These are phyloP conservation scores for Calonectria ilicicola DNA, from an alignment of 2,329 filamentous ascomycete species.

Conservation along the genomic window DNA sequence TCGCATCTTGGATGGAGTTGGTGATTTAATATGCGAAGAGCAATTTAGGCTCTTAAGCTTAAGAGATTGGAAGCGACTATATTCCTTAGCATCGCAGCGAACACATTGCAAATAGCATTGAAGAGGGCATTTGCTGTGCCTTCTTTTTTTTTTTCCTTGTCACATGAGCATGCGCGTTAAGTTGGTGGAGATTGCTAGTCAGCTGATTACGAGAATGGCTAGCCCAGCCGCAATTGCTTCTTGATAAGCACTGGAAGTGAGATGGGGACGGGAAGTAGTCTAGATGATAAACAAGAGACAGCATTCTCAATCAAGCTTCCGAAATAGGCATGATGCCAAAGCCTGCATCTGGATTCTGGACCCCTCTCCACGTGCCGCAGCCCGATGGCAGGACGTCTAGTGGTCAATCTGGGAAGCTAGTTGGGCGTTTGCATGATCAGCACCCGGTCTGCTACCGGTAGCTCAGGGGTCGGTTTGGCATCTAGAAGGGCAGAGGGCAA, in stretches of 20 bases:
- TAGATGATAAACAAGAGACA: not conserved
- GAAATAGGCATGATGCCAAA: conserved; percentile 19
- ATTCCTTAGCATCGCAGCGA: not conserved
- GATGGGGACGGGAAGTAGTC: not conserved
- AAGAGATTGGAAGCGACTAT: not conserved
- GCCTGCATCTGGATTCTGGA: not conserved
- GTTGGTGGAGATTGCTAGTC: not conserved
- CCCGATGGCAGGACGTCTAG: not conserved
- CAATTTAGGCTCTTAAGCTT: not conserved
- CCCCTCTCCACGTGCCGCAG: not conserved
- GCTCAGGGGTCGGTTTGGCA: not conserved
- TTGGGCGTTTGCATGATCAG: not conserved
- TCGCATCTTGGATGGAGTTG: conserved; percentile 8
- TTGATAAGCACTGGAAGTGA: not conserved
- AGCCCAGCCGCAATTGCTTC: not conserved
- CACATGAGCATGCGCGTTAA: not conserved
- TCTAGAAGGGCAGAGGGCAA: not conserved
- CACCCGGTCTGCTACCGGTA: not conserved
- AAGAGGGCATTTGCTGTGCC: not conserved
- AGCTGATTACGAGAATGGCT: not conserved
- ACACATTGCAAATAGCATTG: not conserved
- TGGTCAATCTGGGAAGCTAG: not conserved
- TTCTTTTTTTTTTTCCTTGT: not conserved
- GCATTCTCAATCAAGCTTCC: conserved; percentile 29
- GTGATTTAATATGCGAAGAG: not conserved